Conservation (phyloP, 2,329 filamentous ascomycete species). For the Cercospora berteroae region DNA sequence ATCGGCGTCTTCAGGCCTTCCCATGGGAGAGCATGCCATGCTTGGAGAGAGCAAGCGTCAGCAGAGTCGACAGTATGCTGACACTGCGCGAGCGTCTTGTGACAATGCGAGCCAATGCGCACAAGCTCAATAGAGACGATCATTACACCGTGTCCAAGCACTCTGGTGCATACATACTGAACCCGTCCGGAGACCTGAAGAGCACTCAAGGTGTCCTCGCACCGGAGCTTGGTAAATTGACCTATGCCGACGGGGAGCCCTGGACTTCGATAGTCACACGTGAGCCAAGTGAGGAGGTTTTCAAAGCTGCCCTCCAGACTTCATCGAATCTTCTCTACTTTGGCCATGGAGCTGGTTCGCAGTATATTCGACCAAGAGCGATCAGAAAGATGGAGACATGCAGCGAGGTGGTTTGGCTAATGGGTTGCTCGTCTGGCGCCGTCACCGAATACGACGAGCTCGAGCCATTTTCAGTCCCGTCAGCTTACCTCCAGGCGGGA, state of each 20-base stretch:
- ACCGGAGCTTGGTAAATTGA: conserved; percentile 56
- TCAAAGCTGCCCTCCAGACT: conserved; percentile 63
- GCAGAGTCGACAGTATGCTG: conserved; percentile 81
- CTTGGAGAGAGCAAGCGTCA: conserved; percentile 74
- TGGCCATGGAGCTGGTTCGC: conserved; percentile 89
- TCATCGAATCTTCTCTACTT: conserved; percentile 86
- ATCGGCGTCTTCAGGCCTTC: conserved; percentile 86
- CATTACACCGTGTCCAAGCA: conserved; percentile 51
- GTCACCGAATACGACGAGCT: conserved; percentile 81
- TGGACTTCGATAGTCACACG: conserved; percentile 71
- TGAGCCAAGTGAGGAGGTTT: conserved; percentile 72
- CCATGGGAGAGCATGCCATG: conserved; percentile 96
- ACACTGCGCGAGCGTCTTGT: conserved; percentile 75
- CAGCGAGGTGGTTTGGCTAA: conserved; percentile 65
- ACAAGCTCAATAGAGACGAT: conserved; percentile 3
- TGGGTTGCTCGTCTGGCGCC: conserved; percentile 88
- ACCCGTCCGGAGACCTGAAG: conserved; percentile 79
- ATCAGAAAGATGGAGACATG: conserved; percentile 64
- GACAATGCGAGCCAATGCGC: conserved; percentile 45
- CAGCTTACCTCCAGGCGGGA: conserved; percentile 88
- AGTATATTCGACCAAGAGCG: conserved; percentile 85
- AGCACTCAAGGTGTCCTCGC: conserved; percentile 77
- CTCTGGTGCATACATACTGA: conserved; percentile 76
- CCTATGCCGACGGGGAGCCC: conserved; percentile 24
- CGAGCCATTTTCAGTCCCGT: conserved; percentile 84